Evolutionary conservation across 2,329 filamentous ascomycete species (phyloP), one percentile per base, ranked within the genome.

Genomic region (Calonectria montana): DNA sequence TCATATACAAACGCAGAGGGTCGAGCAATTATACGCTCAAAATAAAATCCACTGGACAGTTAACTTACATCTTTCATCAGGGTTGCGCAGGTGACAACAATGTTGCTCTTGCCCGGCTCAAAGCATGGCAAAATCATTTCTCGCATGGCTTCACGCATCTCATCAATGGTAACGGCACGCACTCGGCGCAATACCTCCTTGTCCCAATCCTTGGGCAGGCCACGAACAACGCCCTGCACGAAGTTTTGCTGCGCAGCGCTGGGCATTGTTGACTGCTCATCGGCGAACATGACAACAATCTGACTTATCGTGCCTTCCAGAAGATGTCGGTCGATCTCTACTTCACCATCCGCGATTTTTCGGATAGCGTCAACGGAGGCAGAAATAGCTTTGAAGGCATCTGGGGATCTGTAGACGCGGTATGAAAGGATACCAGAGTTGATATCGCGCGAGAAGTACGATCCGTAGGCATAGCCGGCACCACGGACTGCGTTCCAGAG

Each of bases 401-500:
- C 95, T 0, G 97, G 96, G 0, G 95, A 97, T 29, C 96, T 93
- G 86, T 97, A 98, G 48, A 98, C 93, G 67, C 92, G 91, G 85
- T 97, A 97, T 73, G 94, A 92, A 64, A 98, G 86, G 62, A 94
- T 91, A 3, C 96, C 97, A 1, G 91, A 92, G 79, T 97, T 94
- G 31, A 94, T 86, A 79, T 94, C 93, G 55, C 94, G 92, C 53
- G 89, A 89, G 80, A 98, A 97, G 78, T 90, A 91, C 1, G 94
- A 93, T 65, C 96, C 96, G 80, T 99, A 99, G 0, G 97, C 97
- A 65, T 98, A 91, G 53, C 97, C 97, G 50, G 94, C 97, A 68
- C 97, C 97, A 57, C 97, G 94, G 61, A 98, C 94, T 0, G 95
- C 94, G 74, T 93, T 93, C 96, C 97, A 98, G 37, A 99, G 90